Percentiles rank a stretch among this genome's conserved stretches.
Evolutionary conservation across 1,284 basidiomycete species (phyloP).

Genomic region (Rhizoctonia solani): DNA sequence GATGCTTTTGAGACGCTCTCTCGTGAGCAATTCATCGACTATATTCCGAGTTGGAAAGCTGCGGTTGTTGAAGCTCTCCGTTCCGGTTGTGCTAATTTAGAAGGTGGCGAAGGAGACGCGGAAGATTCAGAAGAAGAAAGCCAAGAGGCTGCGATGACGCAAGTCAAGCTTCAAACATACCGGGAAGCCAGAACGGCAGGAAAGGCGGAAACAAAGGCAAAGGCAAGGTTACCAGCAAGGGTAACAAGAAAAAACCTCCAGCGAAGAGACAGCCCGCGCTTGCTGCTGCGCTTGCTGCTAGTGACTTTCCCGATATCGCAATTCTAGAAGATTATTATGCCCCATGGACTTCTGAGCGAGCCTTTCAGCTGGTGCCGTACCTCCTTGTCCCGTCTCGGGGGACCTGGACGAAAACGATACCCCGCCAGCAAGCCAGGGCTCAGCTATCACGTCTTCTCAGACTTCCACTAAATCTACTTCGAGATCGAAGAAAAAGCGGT

Average conservation of each 20-base stretch:
- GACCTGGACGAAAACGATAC: not conserved
- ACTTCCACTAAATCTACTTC: slow-evolving; percentile 13
- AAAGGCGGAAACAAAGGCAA: slow-evolving; percentile 1
- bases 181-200: slow-evolving; percentile 9
- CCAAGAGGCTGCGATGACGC: slow-evolving; percentile 22
- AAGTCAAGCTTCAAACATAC: slow-evolving; percentile 5
- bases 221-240: slow-evolving; percentile 12
- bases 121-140: slow-evolving; percentile 18
- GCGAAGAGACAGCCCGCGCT: slow-evolving; percentile 28
- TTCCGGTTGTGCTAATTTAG: slow-evolving; percentile 16
- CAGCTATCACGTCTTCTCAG: slow-evolving; percentile 23
- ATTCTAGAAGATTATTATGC: slow-evolving; percentile 25
- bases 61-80: slow-evolving; percentile 29
- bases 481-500: slow-evolving; percentile 10
- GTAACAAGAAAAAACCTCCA: slow-evolving; percentile 20
- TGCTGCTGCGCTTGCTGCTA: slow-evolving; percentile 19
- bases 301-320: slow-evolving; percentile 25
- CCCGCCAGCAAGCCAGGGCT: slow-evolving; percentile 20
- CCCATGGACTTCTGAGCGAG: slow-evolving; percentile 31
- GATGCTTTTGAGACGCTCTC: slow-evolving; percentile 59
- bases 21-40: slow-evolving; percentile 54
- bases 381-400: not conserved
- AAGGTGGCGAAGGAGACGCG: slow-evolving; percentile 2
- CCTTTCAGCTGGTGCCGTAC: not conserved
- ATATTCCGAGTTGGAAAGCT: slow-evolving; percentile 59